Conservation (phyloP, 1,284 basidiomycete species). For the Leccinum fuscescens region DNA sequence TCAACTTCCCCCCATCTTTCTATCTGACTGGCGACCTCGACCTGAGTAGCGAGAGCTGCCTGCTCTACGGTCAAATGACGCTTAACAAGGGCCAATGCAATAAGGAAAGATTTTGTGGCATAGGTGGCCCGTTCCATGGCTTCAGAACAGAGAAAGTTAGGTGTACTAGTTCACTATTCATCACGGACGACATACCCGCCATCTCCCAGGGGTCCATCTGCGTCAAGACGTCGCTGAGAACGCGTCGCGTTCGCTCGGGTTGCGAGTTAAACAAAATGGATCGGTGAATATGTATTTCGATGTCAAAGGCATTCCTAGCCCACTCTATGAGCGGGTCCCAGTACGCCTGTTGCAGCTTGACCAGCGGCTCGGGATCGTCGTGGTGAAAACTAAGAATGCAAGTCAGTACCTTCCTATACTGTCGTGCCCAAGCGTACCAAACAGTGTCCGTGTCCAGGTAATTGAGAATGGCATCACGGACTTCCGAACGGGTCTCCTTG, state of each 20-base stretch:
- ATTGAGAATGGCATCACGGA: constrained; percentile 72
- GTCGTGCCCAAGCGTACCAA: constrained; percentile 54
- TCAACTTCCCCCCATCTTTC: constrained; percentile 98
- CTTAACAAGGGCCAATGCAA: constrained; percentile 82
- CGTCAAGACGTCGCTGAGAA: constrained; percentile 57
- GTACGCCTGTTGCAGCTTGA: constrained; percentile 78
- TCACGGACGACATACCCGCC: constrained; percentile 62
- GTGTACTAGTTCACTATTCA: neutral
- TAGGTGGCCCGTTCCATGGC: constrained; percentile 93
- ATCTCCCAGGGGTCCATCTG: constrained; percentile 81
- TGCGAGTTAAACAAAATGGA: constrained; percentile 72
- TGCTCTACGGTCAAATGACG: constrained; percentile 77
- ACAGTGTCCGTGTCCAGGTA: constrained; percentile 97
- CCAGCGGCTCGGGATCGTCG: constrained; percentile 73
- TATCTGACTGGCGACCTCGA: constrained; percentile 95
- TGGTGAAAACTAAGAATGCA: constrained; percentile 70
- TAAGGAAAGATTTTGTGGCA: constrained; percentile 89
- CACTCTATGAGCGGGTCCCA: constrained; percentile 91
- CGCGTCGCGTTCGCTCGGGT: constrained; percentile 61
- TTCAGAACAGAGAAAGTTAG: constrained; percentile 32
- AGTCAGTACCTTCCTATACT: constrained; percentile 7
- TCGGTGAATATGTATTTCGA: constrained; percentile 66
- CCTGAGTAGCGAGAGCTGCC: constrained; percentile 83
- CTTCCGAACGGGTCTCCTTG: constrained; percentile 55
- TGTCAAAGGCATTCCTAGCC: constrained; percentile 64